Evolutionary conservation across 2,329 filamentous ascomycete genomes (phyloP).

Genomic region (Fusarium armeniacum): DNA sequence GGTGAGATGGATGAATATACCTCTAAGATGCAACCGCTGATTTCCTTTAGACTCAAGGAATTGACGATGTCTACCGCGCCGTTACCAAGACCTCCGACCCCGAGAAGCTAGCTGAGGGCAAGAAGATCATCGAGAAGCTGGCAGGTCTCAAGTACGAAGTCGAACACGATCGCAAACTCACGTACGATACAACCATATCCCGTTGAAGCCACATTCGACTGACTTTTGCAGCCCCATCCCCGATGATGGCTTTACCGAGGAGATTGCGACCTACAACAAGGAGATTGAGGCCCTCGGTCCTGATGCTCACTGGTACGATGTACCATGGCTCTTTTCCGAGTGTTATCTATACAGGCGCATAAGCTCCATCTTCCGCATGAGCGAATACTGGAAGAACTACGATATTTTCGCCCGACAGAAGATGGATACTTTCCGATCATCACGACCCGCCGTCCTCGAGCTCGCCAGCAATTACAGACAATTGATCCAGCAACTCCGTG

Average conservation of each 20-base stretch:
- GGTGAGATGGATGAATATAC: constrained; percentile 62
- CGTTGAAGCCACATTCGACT: neutral
- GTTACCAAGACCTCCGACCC: constrained; percentile 71
- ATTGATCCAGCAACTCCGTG: constrained; percentile 75
- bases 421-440: constrained; percentile 91
- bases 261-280: constrained; percentile 86
- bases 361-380: constrained; percentile 80
- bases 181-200: constrained; percentile 64
- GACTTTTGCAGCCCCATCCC: constrained; percentile 70
- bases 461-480: constrained; percentile 84
- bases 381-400: constrained; percentile 87
- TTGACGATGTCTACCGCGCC: constrained; percentile 92
- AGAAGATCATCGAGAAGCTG: constrained; percentile 84
- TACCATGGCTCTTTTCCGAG: constrained; percentile 91
- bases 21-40: constrained; percentile 14
- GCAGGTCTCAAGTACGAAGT: constrained; percentile 93
- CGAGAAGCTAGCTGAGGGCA: constrained; percentile 82
- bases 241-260: constrained; percentile 84
- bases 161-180: constrained; percentile 86
- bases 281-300: constrained; percentile 80
- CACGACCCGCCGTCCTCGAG: constrained; percentile 86
- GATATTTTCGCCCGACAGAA: constrained; percentile 93
- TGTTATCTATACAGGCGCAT: constrained; percentile 96
- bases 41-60: constrained; percentile 79
- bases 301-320: constrained; percentile 83